Conservation (phyloP, 306 rosid species). For the Pterocarpus santalinus region DNA sequence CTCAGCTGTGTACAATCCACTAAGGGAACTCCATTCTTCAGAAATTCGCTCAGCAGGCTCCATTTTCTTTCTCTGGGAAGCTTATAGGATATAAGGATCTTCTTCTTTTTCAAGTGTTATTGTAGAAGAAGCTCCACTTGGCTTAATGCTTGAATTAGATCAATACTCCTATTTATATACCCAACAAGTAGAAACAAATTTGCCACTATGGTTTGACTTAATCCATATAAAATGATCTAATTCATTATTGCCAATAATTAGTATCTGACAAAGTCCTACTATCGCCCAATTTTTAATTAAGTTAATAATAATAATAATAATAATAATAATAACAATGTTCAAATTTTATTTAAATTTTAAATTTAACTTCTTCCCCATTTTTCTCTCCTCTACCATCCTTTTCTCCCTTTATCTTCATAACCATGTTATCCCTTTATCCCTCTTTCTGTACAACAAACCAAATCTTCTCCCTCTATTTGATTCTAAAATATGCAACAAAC, state of each 20-base stretch:
- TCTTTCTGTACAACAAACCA: no score
- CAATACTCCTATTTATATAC: conserved; percentile 58
- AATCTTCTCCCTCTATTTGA: no score
- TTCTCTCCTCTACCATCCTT: no score
- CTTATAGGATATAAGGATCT: background rate
- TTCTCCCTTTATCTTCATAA: no score
- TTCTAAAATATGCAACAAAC: no score
- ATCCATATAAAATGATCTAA: conserved; percentile 37
- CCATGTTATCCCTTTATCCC: no score
- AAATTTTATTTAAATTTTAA: no score
- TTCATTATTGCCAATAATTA: conserved; percentile 55
- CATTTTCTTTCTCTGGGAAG: conserved; percentile 47
- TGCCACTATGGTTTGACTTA: conserved; percentile 39
- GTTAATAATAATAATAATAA: no score
- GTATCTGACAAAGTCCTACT: conserved; percentile 48
- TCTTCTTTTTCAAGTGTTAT: background rate
- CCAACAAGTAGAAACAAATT: conserved; percentile 5
- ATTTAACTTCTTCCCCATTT: no score
- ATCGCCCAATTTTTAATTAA: background rate
- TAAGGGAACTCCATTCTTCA: conserved; percentile 70
- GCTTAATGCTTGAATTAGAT: conserved; percentile 37
- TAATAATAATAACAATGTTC: no score
- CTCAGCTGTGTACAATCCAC: conserved; percentile 63
- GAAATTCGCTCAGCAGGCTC: conserved; percentile 58
- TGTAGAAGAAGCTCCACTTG: conserved; percentile 35